Evolutionary conservation across 2,329 filamentous ascomycete species (phyloP).

Genomic region (Endoconidiophora laricicola): DNA sequence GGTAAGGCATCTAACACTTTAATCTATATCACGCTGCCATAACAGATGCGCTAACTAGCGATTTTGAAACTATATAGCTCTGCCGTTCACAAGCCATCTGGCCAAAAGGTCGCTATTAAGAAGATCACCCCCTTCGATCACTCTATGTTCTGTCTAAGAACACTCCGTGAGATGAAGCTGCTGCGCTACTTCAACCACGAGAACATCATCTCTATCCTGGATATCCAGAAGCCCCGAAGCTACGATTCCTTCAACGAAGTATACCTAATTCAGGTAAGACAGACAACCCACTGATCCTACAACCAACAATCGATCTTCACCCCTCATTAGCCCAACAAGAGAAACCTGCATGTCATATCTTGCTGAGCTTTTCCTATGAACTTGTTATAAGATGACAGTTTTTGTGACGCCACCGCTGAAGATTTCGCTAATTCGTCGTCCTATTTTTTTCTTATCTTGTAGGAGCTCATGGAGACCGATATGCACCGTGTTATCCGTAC

Average conservation of each 20-base stretch:
- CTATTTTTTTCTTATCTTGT: background rate
- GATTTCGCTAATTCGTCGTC: no score
- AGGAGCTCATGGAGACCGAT: constrained; percentile 99
- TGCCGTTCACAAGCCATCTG: constrained; percentile 91
- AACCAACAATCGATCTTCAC: background rate
- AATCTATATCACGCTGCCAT: background rate
- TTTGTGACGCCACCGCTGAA: no score
- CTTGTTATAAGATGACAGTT: no score
- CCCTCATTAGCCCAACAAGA: background rate
- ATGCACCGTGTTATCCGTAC: constrained; percentile 99
- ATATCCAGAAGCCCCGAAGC: constrained; percentile 94
- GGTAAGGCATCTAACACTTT: constrained; percentile 38
- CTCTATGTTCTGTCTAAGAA: constrained; percentile 95
- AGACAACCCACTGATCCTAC: background rate
- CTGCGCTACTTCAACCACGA: constrained; percentile 98
- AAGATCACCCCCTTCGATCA: constrained; percentile 99
- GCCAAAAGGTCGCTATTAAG: constrained; percentile 98
- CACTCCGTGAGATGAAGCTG: constrained; percentile 97
- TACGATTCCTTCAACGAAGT: constrained; percentile 96
- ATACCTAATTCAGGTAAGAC: constrained; percentile 82
- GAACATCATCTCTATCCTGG: constrained; percentile 98
- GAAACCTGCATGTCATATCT: no score
- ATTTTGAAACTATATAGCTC: constrained; percentile 40
- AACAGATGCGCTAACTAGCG: background rate
- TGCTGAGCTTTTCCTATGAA: no score